Percentiles rank a stretch among this genome's conserved stretches.
phyloP scores from a whole-genome alignment of 345 rosid species.

The Triadica sebifera region DNA sequence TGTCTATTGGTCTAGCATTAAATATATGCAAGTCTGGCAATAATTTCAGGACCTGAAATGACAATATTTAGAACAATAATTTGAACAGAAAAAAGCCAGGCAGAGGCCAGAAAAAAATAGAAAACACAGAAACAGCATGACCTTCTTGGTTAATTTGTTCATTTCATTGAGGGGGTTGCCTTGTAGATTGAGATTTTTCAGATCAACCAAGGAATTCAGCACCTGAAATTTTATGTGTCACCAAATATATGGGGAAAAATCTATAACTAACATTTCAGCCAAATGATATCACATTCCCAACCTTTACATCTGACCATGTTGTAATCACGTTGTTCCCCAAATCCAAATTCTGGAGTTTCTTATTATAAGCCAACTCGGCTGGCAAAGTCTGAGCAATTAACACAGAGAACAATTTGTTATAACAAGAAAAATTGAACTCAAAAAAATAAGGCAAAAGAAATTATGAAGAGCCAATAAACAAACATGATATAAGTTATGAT shows the following conservation, averaged over 20 bases:
- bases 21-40: conserved; percentile 63
- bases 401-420: conserved; percentile 7
- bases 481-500: not conserved
- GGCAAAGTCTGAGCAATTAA: conserved; percentile 58
- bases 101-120: not conserved
- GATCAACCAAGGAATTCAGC: conserved; percentile 50
- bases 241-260: not conserved
- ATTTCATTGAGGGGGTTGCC: conserved; percentile 56
- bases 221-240: conserved; percentile 45
- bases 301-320: conserved; percentile 75
- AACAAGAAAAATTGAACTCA: not conserved
- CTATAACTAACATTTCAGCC: not conserved
- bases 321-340: conserved; percentile 80
- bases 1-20: conserved; percentile 66
- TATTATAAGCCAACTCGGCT: conserved; percentile 59
- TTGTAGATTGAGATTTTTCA: conserved; percentile 70
- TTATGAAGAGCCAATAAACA: not conserved
- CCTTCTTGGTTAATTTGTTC: conserved; percentile 71
- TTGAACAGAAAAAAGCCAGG: not conserved
- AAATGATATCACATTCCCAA: conserved; percentile 18
- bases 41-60: conserved; percentile 52
- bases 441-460: not conserved
- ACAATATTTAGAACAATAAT: not conserved
- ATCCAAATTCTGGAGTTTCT: conserved; percentile 73
- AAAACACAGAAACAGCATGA: not conserved